These are phyloP conservation scores for Cruciata laevipes DNA, from an alignment of 257 asterid species.

Conservation along the genomic window DNA sequence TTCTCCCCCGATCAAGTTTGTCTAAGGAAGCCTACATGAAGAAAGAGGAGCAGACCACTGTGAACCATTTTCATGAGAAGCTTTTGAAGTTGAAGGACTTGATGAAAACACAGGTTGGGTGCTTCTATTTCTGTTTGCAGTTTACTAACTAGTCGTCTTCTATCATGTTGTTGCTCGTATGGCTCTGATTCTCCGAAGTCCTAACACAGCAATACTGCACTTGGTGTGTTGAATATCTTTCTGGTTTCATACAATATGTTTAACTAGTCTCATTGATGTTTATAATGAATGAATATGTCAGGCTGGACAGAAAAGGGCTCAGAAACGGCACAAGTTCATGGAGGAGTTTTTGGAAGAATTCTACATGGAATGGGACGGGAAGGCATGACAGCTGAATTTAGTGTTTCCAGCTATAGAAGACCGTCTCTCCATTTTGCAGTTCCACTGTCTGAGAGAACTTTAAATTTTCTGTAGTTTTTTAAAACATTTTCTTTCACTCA, in stretches of 20 bases:
- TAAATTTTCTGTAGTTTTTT: too few relatives aligned
- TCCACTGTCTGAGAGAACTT: too few relatives aligned
- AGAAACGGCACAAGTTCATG: slow-evolving; percentile 83
- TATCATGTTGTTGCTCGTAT: neutral
- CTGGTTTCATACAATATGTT: neutral
- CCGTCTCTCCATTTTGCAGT: neutral
- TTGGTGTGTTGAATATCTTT: neutral
- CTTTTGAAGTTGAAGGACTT: slow-evolving; percentile 79
- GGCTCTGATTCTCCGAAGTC: neutral
- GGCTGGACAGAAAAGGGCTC: slow-evolving; percentile 87
- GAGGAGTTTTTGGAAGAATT: slow-evolving; percentile 74
- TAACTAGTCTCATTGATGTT: neutral
- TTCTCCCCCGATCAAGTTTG: slow-evolving; percentile 67
- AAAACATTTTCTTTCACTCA: too few relatives aligned
- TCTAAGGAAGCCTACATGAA: slow-evolving; percentile 82
- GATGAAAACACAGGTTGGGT: slow-evolving; percentile 75
- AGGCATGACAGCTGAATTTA: slow-evolving; percentile 41
- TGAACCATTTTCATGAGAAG: slow-evolving; percentile 96
- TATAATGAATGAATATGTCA: slow-evolving; percentile 22
- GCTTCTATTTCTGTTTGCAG: neutral
- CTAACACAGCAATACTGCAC: neutral
- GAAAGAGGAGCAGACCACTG: slow-evolving; percentile 80
- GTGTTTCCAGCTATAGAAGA: neutral
- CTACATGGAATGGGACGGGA: slow-evolving; percentile 84
- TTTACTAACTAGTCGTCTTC: neutral